Percentiles rank a stretch among this genome's conserved stretches.
Evolutionary conservation across 768 basidiomycete species (phyloP).

Genomic region (Naganishia vaughanmartiniae): DNA sequence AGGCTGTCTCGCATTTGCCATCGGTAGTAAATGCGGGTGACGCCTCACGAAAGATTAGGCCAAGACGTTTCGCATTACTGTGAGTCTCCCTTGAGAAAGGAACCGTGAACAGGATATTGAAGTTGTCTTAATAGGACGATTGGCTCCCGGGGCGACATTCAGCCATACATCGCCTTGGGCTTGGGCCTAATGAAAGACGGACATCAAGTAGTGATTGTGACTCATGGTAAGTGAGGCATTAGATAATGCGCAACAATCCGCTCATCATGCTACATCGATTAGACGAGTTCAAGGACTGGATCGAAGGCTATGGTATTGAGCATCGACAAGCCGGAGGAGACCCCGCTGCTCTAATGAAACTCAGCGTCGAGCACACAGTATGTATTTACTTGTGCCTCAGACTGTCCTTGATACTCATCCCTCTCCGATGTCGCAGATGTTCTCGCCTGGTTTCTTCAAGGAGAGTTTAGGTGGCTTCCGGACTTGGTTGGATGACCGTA

Average conservation of each 20-base stretch:
- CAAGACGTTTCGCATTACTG: slow-evolving; percentile 63
- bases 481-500: slow-evolving; percentile 62
- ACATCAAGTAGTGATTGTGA: slow-evolving; percentile 58
- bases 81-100: background rate
- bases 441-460: slow-evolving; percentile 69
- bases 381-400: slow-evolving; percentile 30
- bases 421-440: slow-evolving; percentile 57
- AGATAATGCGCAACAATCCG: too few relatives aligned
- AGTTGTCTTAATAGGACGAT: slow-evolving; percentile 55
- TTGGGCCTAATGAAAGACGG: slow-evolving; percentile 55
- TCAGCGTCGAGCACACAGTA: slow-evolving; percentile 56
- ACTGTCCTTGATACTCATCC: slow-evolving; percentile 15
- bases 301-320: slow-evolving; percentile 61
- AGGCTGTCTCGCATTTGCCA: slow-evolving; percentile 44
- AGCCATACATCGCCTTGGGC: slow-evolving; percentile 58
- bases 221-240: slow-evolving; percentile 53
- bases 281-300: slow-evolving; percentile 59
- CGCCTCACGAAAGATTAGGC: slow-evolving; percentile 36
- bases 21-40: slow-evolving; percentile 43
- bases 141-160: slow-evolving; percentile 62
- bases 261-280: background rate
- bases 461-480: slow-evolving; percentile 64
- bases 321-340: slow-evolving; percentile 68
- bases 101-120: background rate
- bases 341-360: slow-evolving; percentile 67